phyloP scores from a whole-genome alignment of 257 asterid species.

The Fraxinus pennsylvanica region DNA sequence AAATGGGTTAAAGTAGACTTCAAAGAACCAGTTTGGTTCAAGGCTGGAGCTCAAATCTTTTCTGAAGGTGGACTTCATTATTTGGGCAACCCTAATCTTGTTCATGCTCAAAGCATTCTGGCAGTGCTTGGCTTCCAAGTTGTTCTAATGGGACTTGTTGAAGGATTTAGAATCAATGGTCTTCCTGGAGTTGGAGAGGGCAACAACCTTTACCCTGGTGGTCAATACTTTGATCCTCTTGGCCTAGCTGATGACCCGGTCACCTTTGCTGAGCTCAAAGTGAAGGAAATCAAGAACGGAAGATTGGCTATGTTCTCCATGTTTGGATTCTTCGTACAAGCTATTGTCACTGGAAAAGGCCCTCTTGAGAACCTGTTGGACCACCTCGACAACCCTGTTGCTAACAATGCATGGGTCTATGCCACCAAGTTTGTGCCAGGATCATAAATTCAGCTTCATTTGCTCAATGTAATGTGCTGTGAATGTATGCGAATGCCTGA shows the following conservation, averaged over 20 bases:
- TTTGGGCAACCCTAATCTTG: slow-evolving; percentile 73
- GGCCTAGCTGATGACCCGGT: slow-evolving; percentile 67
- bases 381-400: no score
- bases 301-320: slow-evolving; percentile 31
- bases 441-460: no score
- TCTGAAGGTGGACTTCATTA: slow-evolving; percentile 74
- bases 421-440: no score
- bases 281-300: slow-evolving; percentile 78
- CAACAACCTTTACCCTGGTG: slow-evolving; percentile 76
- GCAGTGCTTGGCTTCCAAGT: slow-evolving; percentile 83
- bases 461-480: no score
- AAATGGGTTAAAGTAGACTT: slow-evolving; percentile 56
- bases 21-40: slow-evolving; percentile 86
- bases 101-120: slow-evolving; percentile 79
- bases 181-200: slow-evolving; percentile 79
- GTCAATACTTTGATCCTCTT: slow-evolving; percentile 72
- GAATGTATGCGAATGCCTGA: no score
- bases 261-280: slow-evolving; percentile 77
- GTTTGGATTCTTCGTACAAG: slow-evolving; percentile 71
- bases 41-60: slow-evolving; percentile 80
- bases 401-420: no score
- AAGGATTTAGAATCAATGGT: slow-evolving; percentile 72
- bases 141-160: slow-evolving; percentile 74
- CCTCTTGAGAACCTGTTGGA: no score
- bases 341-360: slow-evolving; percentile 30